Evolutionary conservation across 108 stramenopile species (phyloP).

Genomic region (Nannochloropsis gaditana): DNA sequence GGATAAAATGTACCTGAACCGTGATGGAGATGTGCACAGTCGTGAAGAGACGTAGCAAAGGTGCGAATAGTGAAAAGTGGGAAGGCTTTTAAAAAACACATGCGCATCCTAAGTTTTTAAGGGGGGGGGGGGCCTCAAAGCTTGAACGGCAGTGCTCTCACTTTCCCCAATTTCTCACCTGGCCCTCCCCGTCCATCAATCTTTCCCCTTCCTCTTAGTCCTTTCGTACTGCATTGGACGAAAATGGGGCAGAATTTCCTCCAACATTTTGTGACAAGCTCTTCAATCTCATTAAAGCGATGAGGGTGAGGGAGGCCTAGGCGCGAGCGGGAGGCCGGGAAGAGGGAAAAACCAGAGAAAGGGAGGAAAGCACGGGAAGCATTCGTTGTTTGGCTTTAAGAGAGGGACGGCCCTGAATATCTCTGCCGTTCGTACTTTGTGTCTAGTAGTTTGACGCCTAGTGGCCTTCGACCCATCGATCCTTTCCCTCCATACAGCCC

Average conservation of each 20-base stretch:
- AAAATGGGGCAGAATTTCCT: conserved; percentile 58
- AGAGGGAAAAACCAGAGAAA: too few relatives aligned
- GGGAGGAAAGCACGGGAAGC: too few relatives aligned
- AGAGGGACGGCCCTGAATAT: too few relatives aligned
- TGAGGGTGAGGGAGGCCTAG: conserved; percentile 6
- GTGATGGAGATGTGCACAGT: background rate
- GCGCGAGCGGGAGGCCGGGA: too few relatives aligned
- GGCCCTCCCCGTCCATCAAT: background rate
- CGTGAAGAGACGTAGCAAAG: background rate
- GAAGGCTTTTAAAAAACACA: background rate
- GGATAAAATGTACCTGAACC: background rate
- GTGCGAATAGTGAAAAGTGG: background rate
- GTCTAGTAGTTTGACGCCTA: too few relatives aligned
- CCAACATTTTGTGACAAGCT: conserved; percentile 42
- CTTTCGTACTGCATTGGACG: conserved; percentile 30
- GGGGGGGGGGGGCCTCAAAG: background rate
- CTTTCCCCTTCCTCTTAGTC: background rate
- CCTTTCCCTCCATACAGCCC: background rate
- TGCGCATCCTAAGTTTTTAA: background rate
- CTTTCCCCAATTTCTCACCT: background rate
- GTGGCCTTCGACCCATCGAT: too few relatives aligned
- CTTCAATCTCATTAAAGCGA: conserved; percentile 35
- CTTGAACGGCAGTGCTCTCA: background rate
- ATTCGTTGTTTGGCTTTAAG: too few relatives aligned
- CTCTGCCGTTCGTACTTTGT: too few relatives aligned